These are phyloP conservation scores for Rutstroemia sydowiana DNA, from an alignment of 2,329 filamentous ascomycete genomes.

Conservation along the genomic window DNA sequence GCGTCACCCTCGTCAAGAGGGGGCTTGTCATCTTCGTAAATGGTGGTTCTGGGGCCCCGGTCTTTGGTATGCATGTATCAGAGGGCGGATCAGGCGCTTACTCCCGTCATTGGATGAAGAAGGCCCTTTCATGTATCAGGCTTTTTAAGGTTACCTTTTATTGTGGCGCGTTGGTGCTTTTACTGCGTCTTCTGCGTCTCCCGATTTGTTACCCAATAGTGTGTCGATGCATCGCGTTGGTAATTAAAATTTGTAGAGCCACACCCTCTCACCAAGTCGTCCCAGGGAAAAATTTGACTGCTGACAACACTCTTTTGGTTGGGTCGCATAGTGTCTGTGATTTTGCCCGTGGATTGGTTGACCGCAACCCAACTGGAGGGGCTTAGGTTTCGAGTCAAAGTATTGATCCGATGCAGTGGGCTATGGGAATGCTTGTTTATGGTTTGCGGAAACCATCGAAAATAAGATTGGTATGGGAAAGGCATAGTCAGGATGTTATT, in stretches of 20 bases:
- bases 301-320: neutral
- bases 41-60: neutral
- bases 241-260: neutral
- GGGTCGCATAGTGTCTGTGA: neutral
- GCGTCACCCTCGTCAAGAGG: no score
- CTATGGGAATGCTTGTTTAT: neutral
- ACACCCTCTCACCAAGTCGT: neutral
- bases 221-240: no score
- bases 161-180: neutral
- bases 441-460: neutral
- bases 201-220: neutral
- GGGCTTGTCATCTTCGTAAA: neutral
- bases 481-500: neutral
- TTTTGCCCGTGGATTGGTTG: neutral
- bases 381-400: neutral
- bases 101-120: neutral
- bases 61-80: conserved; percentile 2
- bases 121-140: neutral
- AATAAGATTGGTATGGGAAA: neutral
- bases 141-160: no score
- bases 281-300: neutral
- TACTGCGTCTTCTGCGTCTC: neutral
- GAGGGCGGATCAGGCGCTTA: neutral
- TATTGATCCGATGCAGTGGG: neutral
- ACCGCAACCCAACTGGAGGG: neutral